Evolutionary conservation across 768 basidiomycete species (phyloP).

Genomic region (Hortiboletus campestris): DNA sequence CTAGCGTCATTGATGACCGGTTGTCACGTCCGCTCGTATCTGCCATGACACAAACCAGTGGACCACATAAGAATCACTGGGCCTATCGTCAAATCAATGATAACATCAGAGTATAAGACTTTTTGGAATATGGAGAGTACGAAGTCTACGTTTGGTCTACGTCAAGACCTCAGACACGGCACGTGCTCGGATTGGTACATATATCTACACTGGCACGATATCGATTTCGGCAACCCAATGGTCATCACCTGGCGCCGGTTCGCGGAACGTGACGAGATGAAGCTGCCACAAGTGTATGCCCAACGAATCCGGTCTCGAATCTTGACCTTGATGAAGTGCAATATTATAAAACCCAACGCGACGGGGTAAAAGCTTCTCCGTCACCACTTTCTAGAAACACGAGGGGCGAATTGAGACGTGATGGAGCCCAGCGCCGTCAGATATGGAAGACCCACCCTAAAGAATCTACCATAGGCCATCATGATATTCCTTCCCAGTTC

Average conservation of each 20-base stretch:
- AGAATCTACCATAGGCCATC: background rate
- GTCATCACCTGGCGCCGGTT: background rate
- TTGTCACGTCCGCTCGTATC: too few species aligned
- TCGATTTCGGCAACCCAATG: constrained; percentile 3
- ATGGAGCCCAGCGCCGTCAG: background rate
- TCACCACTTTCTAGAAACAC: background rate
- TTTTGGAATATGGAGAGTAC: background rate
- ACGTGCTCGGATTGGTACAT: background rate
- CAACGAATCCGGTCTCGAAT: background rate
- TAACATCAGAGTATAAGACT: background rate
- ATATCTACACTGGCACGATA: background rate
- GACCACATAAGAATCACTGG: too few species aligned
- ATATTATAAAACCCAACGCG: background rate
- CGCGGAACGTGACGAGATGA: background rate
- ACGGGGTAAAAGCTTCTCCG: background rate
- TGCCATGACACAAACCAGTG: too few species aligned
- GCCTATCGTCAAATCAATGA: too few species aligned
- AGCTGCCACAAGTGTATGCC: background rate
- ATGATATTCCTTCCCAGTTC: background rate
- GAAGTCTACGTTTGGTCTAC: background rate
- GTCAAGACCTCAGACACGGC: background rate
- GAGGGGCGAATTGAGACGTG: background rate
- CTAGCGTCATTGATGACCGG: too few species aligned
- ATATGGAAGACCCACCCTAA: background rate
- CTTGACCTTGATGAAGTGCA: background rate